These are phyloP conservation scores for Lachancea nothofagi DNA, from an alignment of 805 yeast genomes.

Conservation along the genomic window DNA sequence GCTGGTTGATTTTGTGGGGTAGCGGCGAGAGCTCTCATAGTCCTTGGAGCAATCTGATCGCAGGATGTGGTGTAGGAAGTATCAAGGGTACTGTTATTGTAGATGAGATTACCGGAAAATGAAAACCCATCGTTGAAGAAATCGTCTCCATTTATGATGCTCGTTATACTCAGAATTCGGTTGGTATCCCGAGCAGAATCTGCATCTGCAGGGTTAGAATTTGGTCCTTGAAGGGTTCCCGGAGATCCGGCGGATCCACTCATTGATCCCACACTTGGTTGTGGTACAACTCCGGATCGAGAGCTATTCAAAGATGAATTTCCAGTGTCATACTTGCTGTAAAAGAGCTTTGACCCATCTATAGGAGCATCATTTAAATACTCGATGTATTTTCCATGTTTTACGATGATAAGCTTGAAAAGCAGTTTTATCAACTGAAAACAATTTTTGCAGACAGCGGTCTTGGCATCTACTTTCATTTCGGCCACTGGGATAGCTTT, in stretches of 20 bases:
- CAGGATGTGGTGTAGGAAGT: slow-evolving; percentile 25
- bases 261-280: slow-evolving; percentile 8
- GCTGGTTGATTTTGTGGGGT: slow-evolving; percentile 4
- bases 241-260: slow-evolving; percentile 1
- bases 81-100: slow-evolving; percentile 10
- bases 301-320: slow-evolving; percentile 3
- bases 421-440: slow-evolving; percentile 31
- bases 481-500: slow-evolving; percentile 31
- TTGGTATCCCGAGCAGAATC: slow-evolving; percentile 3
- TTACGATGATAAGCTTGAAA: slow-evolving; percentile 30
- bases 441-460: slow-evolving; percentile 31
- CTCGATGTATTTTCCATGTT: slow-evolving; percentile 16
- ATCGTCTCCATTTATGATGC: slow-evolving; percentile 8
- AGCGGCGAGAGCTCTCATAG: slow-evolving; percentile 25
- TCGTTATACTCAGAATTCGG: slow-evolving; percentile 8
- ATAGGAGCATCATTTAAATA: background rate
- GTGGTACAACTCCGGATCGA: slow-evolving; percentile 10
- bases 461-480: slow-evolving; percentile 32
- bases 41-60: slow-evolving; percentile 32
- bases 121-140: slow-evolving; percentile 10
- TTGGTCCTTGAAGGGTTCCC: background rate
- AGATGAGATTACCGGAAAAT: slow-evolving; percentile 11
- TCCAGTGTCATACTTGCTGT: slow-evolving; percentile 12
- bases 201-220: slow-evolving; percentile 2
- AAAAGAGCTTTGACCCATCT: slow-evolving; percentile 5